Evolutionary conservation across 1,139 yeast species (phyloP).

Genomic region (Lodderomyces metapsilosis): DNA sequence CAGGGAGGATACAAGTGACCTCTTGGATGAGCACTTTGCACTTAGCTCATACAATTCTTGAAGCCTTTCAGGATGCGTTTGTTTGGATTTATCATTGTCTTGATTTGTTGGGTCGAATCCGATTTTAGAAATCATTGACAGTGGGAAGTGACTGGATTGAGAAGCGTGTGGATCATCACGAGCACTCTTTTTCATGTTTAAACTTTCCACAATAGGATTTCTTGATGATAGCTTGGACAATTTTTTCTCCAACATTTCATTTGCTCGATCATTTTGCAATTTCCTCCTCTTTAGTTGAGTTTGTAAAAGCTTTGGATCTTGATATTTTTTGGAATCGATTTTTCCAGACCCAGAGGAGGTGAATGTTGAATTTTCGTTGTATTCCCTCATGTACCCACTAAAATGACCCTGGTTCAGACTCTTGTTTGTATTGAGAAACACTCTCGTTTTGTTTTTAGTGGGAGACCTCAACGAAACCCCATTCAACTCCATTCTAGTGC

Average conservation of each 20-base stretch:
- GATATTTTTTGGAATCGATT: constrained; percentile 28
- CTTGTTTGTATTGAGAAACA: constrained; percentile 13
- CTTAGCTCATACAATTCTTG: constrained; percentile 28
- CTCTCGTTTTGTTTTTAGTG: constrained; percentile 22
- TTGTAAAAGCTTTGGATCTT: constrained; percentile 45
- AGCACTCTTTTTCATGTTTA: constrained; percentile 6
- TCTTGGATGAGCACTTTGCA: constrained; percentile 16
- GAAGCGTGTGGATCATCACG: neutral
- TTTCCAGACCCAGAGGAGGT: constrained; percentile 4
- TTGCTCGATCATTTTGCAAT: constrained; percentile 32
- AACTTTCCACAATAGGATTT: constrained; percentile 10
- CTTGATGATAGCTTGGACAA: constrained; percentile 17
- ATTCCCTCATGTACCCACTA: constrained; percentile 15
- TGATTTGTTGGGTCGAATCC: constrained; percentile 53
- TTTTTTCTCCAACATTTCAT: constrained; percentile 33
- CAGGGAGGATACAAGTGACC: constrained; percentile 21
- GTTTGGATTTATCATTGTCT: constrained; percentile 15
- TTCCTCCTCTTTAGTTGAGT: constrained; percentile 35
- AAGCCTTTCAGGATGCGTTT: constrained; percentile 11
- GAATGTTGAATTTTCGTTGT: constrained; percentile 27
- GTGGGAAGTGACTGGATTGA: constrained; percentile 21
- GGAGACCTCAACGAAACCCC: constrained; percentile 51
- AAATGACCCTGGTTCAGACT: constrained; percentile 1
- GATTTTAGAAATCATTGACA: constrained; percentile 36
- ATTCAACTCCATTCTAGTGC: constrained; percentile 72